A percentile compares a stretch with the other conserved stretches of the same genome.
Conservation (phyloP, 1,284 basidiomycete species). For the Megacollybia platyphylla region DNA sequence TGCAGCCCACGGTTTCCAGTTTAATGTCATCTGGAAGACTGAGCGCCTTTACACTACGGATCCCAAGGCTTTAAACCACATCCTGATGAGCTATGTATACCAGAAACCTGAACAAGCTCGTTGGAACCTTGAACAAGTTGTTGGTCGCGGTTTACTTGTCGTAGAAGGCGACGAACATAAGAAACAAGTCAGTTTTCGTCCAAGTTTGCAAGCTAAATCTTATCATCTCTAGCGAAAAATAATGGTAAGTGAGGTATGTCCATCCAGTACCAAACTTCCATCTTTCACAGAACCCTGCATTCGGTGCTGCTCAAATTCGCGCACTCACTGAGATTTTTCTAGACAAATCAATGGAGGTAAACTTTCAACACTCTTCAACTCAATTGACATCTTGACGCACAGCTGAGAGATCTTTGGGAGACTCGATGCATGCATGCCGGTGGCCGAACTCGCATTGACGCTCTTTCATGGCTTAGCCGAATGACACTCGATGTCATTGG, state of each 20-base stretch:
- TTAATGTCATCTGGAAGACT: neutral
- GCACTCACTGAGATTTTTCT: slow-evolving; percentile 7
- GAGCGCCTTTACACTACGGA: slow-evolving; percentile 5
- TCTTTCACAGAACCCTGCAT: slow-evolving; percentile 7
- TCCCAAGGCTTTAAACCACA: slow-evolving; percentile 6
- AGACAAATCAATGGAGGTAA: slow-evolving; percentile 7
- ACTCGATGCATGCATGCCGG: slow-evolving; percentile 16
- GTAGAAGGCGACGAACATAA: slow-evolving; percentile 7
- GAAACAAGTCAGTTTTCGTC: slow-evolving; percentile 4
- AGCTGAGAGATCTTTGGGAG: slow-evolving; percentile 36
- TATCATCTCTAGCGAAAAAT: slow-evolving; percentile 5
- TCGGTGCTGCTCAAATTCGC: slow-evolving; percentile 6
- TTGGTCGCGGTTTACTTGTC: slow-evolving; percentile 7
- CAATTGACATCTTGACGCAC: neutral
- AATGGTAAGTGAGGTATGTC: slow-evolving; percentile 4
- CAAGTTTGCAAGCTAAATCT: neutral
- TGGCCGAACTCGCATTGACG: slow-evolving; percentile 25
- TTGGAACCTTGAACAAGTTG: slow-evolving; percentile 1
- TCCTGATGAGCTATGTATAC: slow-evolving; percentile 5
- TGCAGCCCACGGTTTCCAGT: neutral
- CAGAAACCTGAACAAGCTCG: slow-evolving; percentile 4
- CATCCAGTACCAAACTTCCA: neutral
- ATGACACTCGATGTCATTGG: slow-evolving; percentile 62
- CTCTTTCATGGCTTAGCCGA: slow-evolving; percentile 39
- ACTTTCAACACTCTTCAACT: neutral